These are phyloP conservation scores for Acacia pycnantha DNA, from an alignment of 331 rosid species.

Conservation along the genomic window DNA sequence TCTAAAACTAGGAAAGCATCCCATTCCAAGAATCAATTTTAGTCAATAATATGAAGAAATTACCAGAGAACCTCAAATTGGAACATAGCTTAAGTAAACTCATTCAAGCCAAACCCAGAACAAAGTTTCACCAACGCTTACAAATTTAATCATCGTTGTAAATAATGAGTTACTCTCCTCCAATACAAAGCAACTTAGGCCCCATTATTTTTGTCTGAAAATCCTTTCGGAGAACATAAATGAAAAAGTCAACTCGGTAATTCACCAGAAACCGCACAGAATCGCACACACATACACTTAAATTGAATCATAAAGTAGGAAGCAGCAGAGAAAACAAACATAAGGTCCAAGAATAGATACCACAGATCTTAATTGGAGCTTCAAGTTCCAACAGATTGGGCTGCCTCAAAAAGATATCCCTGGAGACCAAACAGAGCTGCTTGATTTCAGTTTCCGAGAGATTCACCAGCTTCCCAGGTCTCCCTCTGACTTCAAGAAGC, in stretches of 20 bases:
- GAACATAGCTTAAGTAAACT: neutral
- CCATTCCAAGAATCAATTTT: neutral
- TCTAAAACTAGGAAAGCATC: neutral
- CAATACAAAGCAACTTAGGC: neutral
- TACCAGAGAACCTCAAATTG: neutral
- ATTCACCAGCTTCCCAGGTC: slow-evolving; percentile 71
- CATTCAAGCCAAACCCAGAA: neutral
- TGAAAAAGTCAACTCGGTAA: slow-evolving; percentile 8
- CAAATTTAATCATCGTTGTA: slow-evolving; percentile 6
- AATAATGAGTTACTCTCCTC: neutral
- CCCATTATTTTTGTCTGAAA: neutral
- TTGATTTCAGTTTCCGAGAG: slow-evolving; percentile 72
- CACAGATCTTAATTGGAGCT: slow-evolving; percentile 88
- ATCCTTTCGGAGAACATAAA: neutral
- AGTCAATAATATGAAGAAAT: neutral
- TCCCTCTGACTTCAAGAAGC: slow-evolving; percentile 68
- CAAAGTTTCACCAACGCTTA: neutral
- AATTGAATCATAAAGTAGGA: neutral
- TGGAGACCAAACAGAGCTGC: slow-evolving; percentile 74
- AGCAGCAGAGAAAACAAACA: neutral
- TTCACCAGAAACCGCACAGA: slow-evolving; percentile 11
- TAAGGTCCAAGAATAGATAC: slow-evolving; percentile 41
- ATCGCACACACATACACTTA: neutral
- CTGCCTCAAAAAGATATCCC: slow-evolving; percentile 65
- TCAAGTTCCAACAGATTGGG: slow-evolving; percentile 85